Conservation (phyloP, 495 filamentous ascomycete genomes). For the Lasiosphaeria ovina region DNA sequence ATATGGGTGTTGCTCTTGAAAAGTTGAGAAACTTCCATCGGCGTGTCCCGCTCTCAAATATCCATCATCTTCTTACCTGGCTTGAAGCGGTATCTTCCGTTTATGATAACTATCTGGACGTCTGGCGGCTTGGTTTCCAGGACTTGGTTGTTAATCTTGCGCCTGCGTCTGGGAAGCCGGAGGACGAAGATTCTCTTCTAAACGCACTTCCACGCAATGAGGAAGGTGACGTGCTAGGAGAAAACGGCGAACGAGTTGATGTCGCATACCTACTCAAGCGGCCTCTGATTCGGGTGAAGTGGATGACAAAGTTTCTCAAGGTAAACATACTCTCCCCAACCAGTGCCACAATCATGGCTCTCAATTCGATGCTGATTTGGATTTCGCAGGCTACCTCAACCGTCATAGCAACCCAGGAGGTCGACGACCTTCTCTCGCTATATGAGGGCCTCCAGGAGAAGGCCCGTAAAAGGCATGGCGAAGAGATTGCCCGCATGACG, state of each 20-base stretch:
- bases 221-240: conserved; percentile 72
- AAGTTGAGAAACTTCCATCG: conserved; percentile 76
- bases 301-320: conserved; percentile 80
- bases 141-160: conserved; percentile 93
- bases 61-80: conserved; percentile 73
- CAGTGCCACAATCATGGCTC: neutral
- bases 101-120: conserved; percentile 83
- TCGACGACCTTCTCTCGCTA: conserved; percentile 28
- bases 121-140: conserved; percentile 93
- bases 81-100: conserved; percentile 70
- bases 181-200: conserved; percentile 58
- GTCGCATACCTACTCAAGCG: conserved; percentile 91
- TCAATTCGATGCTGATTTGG: conserved; percentile 2
- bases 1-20: conserved; percentile 91
- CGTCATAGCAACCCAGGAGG: conserved; percentile 28
- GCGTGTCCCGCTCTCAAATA: conserved; percentile 68
- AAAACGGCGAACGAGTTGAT: conserved; percentile 85
- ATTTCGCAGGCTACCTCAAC: conserved; percentile 43
- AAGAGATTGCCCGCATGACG: conserved; percentile 83
- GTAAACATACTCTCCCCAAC: conserved; percentile 35
- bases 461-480: conserved; percentile 73
- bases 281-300: conserved; percentile 84
- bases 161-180: conserved; percentile 52
- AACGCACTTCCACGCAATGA: conserved; percentile 72
- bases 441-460: conserved; percentile 74